Evolutionary conservation across 2,329 filamentous ascomycete species (phyloP).

Genomic region (Diaporthe destruens): DNA sequence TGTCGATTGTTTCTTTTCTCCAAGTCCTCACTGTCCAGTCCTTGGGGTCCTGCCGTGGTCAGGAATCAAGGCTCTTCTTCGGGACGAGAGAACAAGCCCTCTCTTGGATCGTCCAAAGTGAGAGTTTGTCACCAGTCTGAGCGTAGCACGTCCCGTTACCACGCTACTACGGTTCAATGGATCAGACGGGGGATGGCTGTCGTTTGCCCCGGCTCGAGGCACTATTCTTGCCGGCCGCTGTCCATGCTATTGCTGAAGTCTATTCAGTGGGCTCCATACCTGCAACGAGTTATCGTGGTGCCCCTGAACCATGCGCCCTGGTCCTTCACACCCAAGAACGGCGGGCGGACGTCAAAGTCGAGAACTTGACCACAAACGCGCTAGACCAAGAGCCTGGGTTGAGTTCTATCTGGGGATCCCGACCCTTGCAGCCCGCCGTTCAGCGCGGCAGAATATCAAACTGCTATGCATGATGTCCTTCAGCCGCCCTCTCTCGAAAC

Average conservation of each 20-base stretch:
- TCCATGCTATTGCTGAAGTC: conserved; percentile 16
- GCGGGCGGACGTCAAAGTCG: conserved; percentile 28
- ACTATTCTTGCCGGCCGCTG: neutral
- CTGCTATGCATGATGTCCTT: conserved; percentile 17
- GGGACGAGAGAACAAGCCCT: conserved; percentile 5
- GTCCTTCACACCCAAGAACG: conserved; percentile 8
- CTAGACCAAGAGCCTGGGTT: conserved; percentile 19
- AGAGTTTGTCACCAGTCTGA: conserved; percentile 24
- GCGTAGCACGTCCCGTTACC: neutral
- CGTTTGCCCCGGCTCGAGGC: neutral
- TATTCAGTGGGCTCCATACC: conserved; percentile 20
- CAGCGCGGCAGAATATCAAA: conserved; percentile 32
- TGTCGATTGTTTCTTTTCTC: conserved; percentile 3
- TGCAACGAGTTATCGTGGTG: conserved; percentile 21
- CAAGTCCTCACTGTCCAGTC: conserved; percentile 6
- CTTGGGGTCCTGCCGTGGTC: neutral
- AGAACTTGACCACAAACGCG: conserved; percentile 9
- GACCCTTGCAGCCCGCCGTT: neutral
- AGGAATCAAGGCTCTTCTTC: neutral
- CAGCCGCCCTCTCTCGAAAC: conserved; percentile 32
- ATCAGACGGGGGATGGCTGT: conserved; percentile 1
- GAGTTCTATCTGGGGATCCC: conserved; percentile 22
- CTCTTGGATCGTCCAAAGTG: conserved; percentile 27
- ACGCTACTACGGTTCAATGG: neutral
- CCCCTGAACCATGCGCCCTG: conserved; percentile 18